Evolutionary conservation across 306 rosid genomes (phyloP).

Genomic region (Cucurbita pepo): DNA sequence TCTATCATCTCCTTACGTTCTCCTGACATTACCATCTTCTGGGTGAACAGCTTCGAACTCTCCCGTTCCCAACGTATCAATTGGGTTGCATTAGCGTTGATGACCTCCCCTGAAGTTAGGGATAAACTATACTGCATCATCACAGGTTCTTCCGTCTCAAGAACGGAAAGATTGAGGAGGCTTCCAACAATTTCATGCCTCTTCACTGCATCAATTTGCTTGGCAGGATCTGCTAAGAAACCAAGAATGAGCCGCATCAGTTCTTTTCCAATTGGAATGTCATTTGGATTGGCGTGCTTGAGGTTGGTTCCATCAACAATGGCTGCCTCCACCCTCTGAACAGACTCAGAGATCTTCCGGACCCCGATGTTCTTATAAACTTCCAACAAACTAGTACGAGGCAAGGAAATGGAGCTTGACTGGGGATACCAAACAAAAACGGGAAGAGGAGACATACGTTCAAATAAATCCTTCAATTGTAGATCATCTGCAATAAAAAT

Average conservation of each 20-base stretch:
- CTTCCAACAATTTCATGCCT: conserved; percentile 39
- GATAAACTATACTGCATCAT: conserved; percentile 26
- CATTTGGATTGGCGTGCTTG: conserved; percentile 11
- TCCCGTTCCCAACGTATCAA: conserved; percentile 36
- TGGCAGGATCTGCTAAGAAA: conserved; percentile 38
- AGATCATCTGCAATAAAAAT: conserved; percentile 56
- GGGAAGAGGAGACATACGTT: conserved; percentile 8
- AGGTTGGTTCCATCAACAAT: conserved; percentile 1
- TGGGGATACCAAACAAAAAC: conserved; percentile 69
- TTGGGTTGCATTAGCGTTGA: conserved; percentile 16
- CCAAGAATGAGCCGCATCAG: conserved; percentile 48
- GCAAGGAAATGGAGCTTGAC: conserved; percentile 15
- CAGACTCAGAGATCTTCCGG: conserved; percentile 36
- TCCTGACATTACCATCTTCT: conserved; percentile 14
- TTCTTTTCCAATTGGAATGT: conserved; percentile 17
- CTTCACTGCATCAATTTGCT: conserved; percentile 32
- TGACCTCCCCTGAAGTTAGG: conserved; percentile 16
- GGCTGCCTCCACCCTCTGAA: conserved; percentile 22
- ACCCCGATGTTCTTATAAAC: conserved; percentile 43
- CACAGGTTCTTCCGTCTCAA: conserved; percentile 25
- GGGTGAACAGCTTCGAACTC: conserved; percentile 20
- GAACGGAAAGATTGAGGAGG: conserved; percentile 25
- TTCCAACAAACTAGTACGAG: conserved; percentile 23
- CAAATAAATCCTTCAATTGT: conserved; percentile 43
- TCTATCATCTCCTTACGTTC: conserved; percentile 19